phyloP scores from a whole-genome alignment of 169 alveolate genomes.

The Fabrea salina region DNA sequence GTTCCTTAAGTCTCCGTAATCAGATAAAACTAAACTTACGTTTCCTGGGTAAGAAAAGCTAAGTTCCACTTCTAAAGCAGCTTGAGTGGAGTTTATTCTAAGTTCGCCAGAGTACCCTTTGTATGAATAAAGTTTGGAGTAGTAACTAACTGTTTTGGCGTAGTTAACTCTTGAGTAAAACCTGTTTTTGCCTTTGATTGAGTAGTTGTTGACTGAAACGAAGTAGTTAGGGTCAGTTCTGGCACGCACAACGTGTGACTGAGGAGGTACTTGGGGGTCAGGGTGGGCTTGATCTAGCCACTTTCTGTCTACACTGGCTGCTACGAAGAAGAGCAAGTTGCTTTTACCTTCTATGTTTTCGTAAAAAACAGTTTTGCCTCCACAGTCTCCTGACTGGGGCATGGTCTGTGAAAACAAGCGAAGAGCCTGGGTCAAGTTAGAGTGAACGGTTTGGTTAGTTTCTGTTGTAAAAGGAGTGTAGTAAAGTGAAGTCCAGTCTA shows the following conservation, averaged over 20 bases:
- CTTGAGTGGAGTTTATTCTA: too few relatives aligned
- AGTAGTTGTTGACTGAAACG: neutral
- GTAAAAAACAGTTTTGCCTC: neutral
- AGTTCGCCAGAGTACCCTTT: too few relatives aligned
- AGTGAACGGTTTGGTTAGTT: neutral
- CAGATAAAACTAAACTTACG: too few relatives aligned
- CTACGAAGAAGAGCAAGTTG: neutral
- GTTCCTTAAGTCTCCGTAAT: too few relatives aligned
- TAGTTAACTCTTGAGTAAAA: too few relatives aligned
- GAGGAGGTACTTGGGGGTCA: constrained; percentile 52
- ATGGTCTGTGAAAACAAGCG: neutral
- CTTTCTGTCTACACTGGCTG: constrained; percentile 25
- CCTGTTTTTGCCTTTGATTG: neutral
- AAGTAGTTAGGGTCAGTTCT: neutral
- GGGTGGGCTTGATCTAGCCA: constrained; percentile 32
- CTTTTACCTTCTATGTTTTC: neutral
- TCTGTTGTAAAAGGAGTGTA: too few relatives aligned
- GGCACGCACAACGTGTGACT: constrained; percentile 22
- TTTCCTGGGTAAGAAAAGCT: too few relatives aligned
- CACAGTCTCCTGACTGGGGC: neutral
- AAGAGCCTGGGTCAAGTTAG: neutral
- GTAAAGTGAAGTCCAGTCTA: constrained; percentile 4
- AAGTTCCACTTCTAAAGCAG: too few relatives aligned
- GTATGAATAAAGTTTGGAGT: too few relatives aligned
- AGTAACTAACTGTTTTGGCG: too few relatives aligned